Percentiles rank a stretch among this genome's conserved stretches.
Evolutionary conservation across 192 early-diverging fungal species (phyloP).

Genomic region (Rhizophagus clarus): DNA sequence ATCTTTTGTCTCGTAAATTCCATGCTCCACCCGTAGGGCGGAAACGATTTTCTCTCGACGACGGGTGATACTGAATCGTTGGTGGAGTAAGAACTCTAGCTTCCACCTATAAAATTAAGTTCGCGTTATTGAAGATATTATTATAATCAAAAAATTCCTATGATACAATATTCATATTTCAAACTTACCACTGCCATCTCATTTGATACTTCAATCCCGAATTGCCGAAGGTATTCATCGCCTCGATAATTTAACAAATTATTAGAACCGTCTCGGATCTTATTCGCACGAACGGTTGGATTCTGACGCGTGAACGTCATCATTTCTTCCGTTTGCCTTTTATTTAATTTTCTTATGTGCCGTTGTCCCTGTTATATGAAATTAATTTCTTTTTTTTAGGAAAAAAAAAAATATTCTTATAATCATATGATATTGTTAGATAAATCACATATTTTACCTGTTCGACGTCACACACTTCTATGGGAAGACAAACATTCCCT

Average conservation of each 20-base stretch:
- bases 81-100: constrained; percentile 84
- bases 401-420: neutral
- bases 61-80: constrained; percentile 63
- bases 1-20: constrained; percentile 83
- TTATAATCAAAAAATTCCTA: constrained; percentile 49
- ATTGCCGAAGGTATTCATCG: constrained; percentile 73
- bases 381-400: neutral
- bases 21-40: constrained; percentile 74
- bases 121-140: too few species aligned
- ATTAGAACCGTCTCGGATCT: constrained; percentile 74
- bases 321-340: constrained; percentile 91
- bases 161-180: too few species aligned
- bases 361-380: constrained; percentile 68
- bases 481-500: constrained; percentile 72
- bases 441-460: constrained; percentile 27
- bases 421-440: neutral
- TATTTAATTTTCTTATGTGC: constrained; percentile 78
- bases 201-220: constrained; percentile 68
- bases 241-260: constrained; percentile 63
- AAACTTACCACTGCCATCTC: constrained; percentile 63
- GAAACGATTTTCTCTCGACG: constrained; percentile 49
- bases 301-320: constrained; percentile 88
- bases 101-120: neutral
- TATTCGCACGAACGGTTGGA: constrained; percentile 78
- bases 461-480: constrained; percentile 87